Evolutionary conservation across 345 rosid genomes (phyloP), one percentile per base, ranked within the genome.

Genomic region (Limnanthes douglasii): DNA sequence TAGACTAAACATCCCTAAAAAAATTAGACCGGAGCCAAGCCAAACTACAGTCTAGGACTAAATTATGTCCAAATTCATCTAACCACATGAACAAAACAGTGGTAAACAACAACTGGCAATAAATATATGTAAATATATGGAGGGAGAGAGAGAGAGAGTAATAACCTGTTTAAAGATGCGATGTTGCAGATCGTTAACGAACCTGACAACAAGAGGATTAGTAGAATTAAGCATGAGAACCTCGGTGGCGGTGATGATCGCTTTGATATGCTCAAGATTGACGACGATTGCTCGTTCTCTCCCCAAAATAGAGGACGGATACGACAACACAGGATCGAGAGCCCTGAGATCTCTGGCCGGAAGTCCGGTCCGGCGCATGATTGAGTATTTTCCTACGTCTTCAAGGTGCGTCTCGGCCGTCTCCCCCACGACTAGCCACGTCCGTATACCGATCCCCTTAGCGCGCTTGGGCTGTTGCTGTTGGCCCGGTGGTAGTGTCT

Each of bases 321-420:
- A 84, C 37, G 98, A 77, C 15, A 90, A 75, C 3, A 72, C 60
- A 9, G 98, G 98, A 69, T 90, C 95, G 9, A 84, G 74, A 24
- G 77, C 74, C 61, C 98, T 71, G 14, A 90, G 92, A 57, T 90
- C 95, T 7, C 94, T 70, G 8, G 79, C 88, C 9, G 92, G 94
- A 3, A 80, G 59, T n/a, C 95, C 86, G 5, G 95, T 84, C 1
- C 75, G 95, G 30, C 92, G 78, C 98, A 90, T 90, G 68, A 82
- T 77, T 5, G 69, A 42, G 51, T 90, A 92, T 58, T 90, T 90
- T 0, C 92, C 94, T 6, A 57, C 92, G 37, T 77, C 92, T 39
- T 51, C 63, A 4, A 60, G 64, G 38, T 59, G 55, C 16, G 70
- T 41, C 44, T 66, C 70, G 4, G 92, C 85, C 1, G 72, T 61